Evolutionary conservation across 2,329 filamentous ascomycete species (phyloP).

Genomic region (Passalora sequoiae): DNA sequence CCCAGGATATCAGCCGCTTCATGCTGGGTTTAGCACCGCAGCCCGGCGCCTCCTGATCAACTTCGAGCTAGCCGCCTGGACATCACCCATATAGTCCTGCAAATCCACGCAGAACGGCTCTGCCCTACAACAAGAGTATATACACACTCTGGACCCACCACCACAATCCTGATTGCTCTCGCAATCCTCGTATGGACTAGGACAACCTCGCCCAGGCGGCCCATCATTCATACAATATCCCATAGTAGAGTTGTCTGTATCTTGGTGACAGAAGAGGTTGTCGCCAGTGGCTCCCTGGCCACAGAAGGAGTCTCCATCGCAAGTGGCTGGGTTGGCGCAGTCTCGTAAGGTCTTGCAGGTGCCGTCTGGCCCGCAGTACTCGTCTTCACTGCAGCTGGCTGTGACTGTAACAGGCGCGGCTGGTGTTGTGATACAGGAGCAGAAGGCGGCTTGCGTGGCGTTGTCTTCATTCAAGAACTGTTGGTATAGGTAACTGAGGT

Average conservation of each 20-base stretch:
- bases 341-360: conserved; percentile 10
- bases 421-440: conserved; percentile 7
- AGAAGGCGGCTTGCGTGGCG: conserved; percentile 1
- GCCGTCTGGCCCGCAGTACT: conserved; percentile 6
- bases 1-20: too few species aligned
- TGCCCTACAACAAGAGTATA: conserved; percentile 18
- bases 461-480: conserved; percentile 3
- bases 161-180: conserved; percentile 15
- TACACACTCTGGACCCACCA: conserved; percentile 15
- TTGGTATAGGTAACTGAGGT: conserved; percentile 1
- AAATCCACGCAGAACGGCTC: conserved; percentile 21
- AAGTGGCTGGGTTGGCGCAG: conserved; percentile 16
- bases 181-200: conserved; percentile 16
- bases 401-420: conserved; percentile 4
- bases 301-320: conserved; percentile 14
- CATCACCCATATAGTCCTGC: conserved; percentile 9
- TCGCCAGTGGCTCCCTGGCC: conserved; percentile 11
- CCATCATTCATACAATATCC: conserved; percentile 19
- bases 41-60: too few species aligned
- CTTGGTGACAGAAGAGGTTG: conserved; percentile 18
- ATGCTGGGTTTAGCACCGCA: too few species aligned
- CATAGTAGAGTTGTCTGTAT: conserved; percentile 11
- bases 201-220: conserved; percentile 9
- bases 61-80: not conserved
- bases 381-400: conserved; percentile 4